Percentiles rank a stretch among this genome's conserved stretches.
phyloP scores from a whole-genome alignment of 371 early-diverging fungal genomes.

The Smittium mucronatum region DNA sequence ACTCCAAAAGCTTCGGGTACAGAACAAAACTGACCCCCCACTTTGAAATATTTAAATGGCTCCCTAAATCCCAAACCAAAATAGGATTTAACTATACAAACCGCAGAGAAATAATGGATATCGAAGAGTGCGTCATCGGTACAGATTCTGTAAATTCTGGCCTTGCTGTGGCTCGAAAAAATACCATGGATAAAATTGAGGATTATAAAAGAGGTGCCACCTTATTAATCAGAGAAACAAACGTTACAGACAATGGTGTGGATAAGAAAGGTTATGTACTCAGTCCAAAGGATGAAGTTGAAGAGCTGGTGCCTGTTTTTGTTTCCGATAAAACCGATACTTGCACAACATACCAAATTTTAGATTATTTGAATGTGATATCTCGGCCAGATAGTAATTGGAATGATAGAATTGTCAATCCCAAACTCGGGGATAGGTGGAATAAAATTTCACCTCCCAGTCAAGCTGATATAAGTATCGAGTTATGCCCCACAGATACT shows the following conservation, averaged over 20 bases:
- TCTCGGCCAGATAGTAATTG: background rate
- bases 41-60: slow-evolving; percentile 29
- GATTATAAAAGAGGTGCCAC: slow-evolving; percentile 41
- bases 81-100: slow-evolving; percentile 45
- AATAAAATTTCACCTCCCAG: background rate
- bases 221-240: slow-evolving; percentile 39
- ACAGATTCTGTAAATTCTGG: slow-evolving; percentile 41
- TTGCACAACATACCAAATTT: background rate
- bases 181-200: slow-evolving; percentile 26
- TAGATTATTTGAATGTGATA: background rate
- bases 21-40: slow-evolving; percentile 55
- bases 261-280: slow-evolving; percentile 10
- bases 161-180: slow-evolving; percentile 14
- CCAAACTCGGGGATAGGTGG: no score
- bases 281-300: background rate
- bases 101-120: slow-evolving; percentile 41
- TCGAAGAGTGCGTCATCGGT: slow-evolving; percentile 47
- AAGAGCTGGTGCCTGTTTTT: background rate
- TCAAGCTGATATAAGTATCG: background rate
- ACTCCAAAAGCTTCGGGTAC: slow-evolving; percentile 39
- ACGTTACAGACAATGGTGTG: slow-evolving; percentile 14
- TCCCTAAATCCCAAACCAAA: slow-evolving; percentile 14
- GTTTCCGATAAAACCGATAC: background rate
- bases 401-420: no score
- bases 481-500: slow-evolving; percentile 16